Evolutionary conservation across 129 eudicot genomes (phyloP).

Genomic region (Cynara cardunculus): DNA sequence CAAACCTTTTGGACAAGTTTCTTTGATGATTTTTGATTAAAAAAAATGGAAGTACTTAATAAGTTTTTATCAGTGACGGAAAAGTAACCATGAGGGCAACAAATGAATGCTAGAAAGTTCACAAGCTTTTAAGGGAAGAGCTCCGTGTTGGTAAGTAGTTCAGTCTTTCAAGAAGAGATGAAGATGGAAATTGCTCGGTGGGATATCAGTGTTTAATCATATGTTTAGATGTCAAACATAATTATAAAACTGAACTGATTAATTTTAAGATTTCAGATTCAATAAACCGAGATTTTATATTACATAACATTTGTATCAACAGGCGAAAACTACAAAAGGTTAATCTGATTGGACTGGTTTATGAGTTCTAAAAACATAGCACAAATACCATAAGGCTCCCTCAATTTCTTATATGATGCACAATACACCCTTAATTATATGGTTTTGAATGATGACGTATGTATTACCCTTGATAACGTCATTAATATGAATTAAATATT

Average conservation of each 20-base stretch:
- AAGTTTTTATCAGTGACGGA: not conserved
- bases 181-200: not conserved
- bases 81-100: not conserved
- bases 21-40: not conserved
- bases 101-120: not conserved
- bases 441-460: slow-evolving; percentile 36
- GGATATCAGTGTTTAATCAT: not conserved
- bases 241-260: no score
- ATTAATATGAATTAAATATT: slow-evolving; percentile 12
- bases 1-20: not conserved
- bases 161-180: not conserved
- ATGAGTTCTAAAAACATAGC: not conserved
- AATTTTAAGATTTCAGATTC: not conserved
- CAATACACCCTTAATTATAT: slow-evolving; percentile 5
- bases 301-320: not conserved
- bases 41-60: not conserved
- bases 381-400: not conserved
- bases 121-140: not conserved
- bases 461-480: slow-evolving; percentile 44
- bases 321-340: not conserved
- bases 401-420: not conserved
- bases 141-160: not conserved
- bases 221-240: not conserved
- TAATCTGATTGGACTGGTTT: not conserved
- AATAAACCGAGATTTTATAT: not conserved